A percentile compares a stretch with the other conserved stretches of the same genome.
phyloP scores from a whole-genome alignment of 163 green algal species.

The Chlamydomonas reinhardtii region DNA sequence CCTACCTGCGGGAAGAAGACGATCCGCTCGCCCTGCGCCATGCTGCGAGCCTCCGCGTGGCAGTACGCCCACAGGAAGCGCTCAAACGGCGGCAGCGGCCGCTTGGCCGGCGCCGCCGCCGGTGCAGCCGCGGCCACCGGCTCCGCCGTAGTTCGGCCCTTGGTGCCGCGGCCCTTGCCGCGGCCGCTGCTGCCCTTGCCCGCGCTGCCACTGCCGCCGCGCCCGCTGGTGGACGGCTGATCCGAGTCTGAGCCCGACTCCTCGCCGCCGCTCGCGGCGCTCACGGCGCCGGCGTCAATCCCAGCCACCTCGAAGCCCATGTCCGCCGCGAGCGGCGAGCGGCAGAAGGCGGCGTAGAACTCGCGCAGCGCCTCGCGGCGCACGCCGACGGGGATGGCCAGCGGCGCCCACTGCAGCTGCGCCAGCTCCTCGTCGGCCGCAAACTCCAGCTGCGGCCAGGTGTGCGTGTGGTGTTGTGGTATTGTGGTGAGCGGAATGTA shows the following conservation, averaged over 20 bases:
- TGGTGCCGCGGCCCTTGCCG: not conserved
- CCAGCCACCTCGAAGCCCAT: not conserved
- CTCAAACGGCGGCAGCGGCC: conserved; percentile 9
- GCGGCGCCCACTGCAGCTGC: conserved; percentile 40
- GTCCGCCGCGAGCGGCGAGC: not conserved
- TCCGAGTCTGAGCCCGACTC: too few relatives aligned
- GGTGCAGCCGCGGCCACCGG: not conserved
- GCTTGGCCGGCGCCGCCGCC: not conserved
- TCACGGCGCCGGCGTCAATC: too few relatives aligned
- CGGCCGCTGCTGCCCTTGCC: too few relatives aligned
- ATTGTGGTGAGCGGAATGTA: too few relatives aligned
- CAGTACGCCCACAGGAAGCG: conserved; percentile 45
- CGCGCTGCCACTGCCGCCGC: too few relatives aligned
- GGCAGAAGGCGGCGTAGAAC: not conserved
- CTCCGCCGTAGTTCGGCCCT: not conserved
- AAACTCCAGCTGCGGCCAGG: conserved; percentile 24
- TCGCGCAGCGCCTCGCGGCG: conserved; percentile 6
- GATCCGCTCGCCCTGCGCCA: conserved; percentile 20
- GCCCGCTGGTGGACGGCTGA: too few relatives aligned
- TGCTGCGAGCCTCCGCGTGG: not conserved
- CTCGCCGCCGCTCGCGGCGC: too few relatives aligned
- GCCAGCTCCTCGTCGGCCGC: conserved; percentile 8
- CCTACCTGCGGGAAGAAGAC: conserved; percentile 40
- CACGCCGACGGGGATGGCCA: not conserved
- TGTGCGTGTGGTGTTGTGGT: too few relatives aligned